These are phyloP conservation scores for Cyberlindnera samutprakarnensis DNA, from an alignment of 805 yeast species.

Conservation along the genomic window DNA sequence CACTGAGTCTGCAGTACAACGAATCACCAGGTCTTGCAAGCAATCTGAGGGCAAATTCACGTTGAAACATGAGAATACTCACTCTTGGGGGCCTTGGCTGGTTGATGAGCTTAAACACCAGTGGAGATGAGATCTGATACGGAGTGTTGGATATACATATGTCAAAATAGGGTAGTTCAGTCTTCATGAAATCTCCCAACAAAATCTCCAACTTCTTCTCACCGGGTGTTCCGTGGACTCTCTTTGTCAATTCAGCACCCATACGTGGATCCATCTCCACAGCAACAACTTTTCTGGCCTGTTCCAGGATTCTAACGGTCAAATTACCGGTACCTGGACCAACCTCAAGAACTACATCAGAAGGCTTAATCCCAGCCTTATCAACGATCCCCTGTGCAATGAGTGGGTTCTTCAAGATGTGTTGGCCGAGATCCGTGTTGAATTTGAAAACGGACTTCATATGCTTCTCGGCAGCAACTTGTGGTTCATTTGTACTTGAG, in stretches of 20 bases:
- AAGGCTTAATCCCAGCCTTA: slow-evolving; percentile 86
- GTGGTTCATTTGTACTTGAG: slow-evolving; percentile 39
- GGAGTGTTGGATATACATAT: slow-evolving; percentile 97
- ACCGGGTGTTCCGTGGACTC: slow-evolving; percentile 95
- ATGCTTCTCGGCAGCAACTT: slow-evolving; percentile 65
- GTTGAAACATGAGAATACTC: slow-evolving; percentile 93
- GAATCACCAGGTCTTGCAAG: slow-evolving; percentile 96
- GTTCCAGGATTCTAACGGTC: slow-evolving; percentile 86
- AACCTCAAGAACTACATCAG: slow-evolving; percentile 89
- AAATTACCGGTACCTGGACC: slow-evolving; percentile 99
- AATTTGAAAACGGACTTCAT: slow-evolving; percentile 86
- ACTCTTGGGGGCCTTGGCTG: slow-evolving; percentile 94
- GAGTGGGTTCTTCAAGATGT: slow-evolving; percentile 89
- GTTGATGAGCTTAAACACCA: slow-evolving; percentile 85
- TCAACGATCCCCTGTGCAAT: slow-evolving; percentile 98
- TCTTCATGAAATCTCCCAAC: slow-evolving; percentile 93
- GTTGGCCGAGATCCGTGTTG: slow-evolving; percentile 96
- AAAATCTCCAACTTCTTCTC: slow-evolving; percentile 87
- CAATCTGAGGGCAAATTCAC: slow-evolving; percentile 91
- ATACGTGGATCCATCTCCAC: slow-evolving; percentile 99
- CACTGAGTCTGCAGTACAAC: slow-evolving; percentile 85
- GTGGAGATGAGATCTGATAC: slow-evolving; percentile 93
- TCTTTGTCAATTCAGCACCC: slow-evolving; percentile 97
- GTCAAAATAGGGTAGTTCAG: slow-evolving; percentile 91
- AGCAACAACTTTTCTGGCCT: slow-evolving; percentile 91